phyloP scores from a whole-genome alignment of 164 flowering plant genomes.

The Brasenia schreberi region DNA sequence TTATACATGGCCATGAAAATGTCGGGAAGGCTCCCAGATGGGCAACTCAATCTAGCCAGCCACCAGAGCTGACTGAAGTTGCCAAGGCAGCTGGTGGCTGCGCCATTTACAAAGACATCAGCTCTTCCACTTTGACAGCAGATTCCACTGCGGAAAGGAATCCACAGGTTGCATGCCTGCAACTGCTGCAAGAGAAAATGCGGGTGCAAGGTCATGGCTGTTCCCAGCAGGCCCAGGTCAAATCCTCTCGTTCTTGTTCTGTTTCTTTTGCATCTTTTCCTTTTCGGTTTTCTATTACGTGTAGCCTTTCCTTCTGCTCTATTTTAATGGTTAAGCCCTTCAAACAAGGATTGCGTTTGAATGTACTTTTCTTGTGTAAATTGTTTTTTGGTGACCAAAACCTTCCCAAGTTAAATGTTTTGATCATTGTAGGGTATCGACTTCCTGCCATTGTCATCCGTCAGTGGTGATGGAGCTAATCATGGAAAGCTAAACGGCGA shows the following conservation, averaged over 20 bases:
- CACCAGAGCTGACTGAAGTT: constrained; percentile 18
- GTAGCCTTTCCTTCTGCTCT: background rate
- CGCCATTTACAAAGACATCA: background rate
- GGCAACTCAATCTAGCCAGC: background rate
- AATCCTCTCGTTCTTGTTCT: no score
- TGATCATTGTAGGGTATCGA: constrained; percentile 28
- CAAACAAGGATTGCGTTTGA: no score
- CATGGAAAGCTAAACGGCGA: constrained; percentile 5
- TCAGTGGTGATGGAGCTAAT: constrained; percentile 8
- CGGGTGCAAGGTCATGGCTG: constrained; percentile 13
- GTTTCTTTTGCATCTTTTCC: background rate
- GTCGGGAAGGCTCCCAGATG: constrained; percentile 16
- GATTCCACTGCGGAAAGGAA: constrained; percentile 11
- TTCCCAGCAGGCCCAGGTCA: constrained; percentile 32
- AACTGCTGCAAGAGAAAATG: constrained; percentile 14
- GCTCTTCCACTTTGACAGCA: background rate
- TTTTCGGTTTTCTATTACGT: background rate
- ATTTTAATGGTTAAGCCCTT: no score
- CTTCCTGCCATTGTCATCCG: constrained; percentile 39
- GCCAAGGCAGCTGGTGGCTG: constrained; percentile 8
- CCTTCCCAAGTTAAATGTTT: background rate
- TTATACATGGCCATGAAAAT: constrained; percentile 26
- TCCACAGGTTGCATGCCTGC: constrained; percentile 16
- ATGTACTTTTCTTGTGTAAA: no score
- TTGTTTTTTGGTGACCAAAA: background rate